Base-by-base conservation (phyloP, 352 stramenopile species). In the Peronosclerospora sorghi region DNA sequence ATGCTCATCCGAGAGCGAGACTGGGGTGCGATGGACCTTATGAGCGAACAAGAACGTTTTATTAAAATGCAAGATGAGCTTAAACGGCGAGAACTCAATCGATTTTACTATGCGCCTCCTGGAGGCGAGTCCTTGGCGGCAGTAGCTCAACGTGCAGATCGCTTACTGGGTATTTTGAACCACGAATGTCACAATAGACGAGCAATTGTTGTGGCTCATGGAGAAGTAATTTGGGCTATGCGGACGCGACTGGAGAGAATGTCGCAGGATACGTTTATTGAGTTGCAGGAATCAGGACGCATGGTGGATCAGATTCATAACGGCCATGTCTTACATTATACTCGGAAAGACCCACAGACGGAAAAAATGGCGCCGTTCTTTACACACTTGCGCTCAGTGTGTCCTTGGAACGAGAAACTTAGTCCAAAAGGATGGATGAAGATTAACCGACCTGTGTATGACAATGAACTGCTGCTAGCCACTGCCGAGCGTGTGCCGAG, bases 231-330 rank as follows among this genome's bases (percentile, higher is more conserved):
- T 61, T 94, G 82, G 82, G 82, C 82, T 10, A 84, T 94, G 60
- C 80, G 82, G 29, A 89, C 80, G 32, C 68, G 82, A 1, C 65
- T 94, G 12, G 82, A 94, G 57, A 73, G 79, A 21, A 91, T 94
- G 79, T 85, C 72, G 10, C 80, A 93, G 41, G 80, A 91, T 51
- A 89, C 70, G 23, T 94, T 90, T 42, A 78, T 80, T 24, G 81
- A 94, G 50, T 55, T 94, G 4, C 78, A 91, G 40, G 70, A 89
- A 37, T 87, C 73, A 0, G 76, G 76, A 0, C 73, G 82, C 40
- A 88, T 88, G 76, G 78, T 90, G 15, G 83, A 94, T 38, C 83
- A 92, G 63, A 85, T 94, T 32, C 76, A 94, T 57, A 94, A 94
- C 48, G 83, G 79, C 3, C 78, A 91, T 44, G 84, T 94, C 38